Evolutionary conservation across 331 rosid species (phyloP).

Genomic region (Prunus yedoensis): DNA sequence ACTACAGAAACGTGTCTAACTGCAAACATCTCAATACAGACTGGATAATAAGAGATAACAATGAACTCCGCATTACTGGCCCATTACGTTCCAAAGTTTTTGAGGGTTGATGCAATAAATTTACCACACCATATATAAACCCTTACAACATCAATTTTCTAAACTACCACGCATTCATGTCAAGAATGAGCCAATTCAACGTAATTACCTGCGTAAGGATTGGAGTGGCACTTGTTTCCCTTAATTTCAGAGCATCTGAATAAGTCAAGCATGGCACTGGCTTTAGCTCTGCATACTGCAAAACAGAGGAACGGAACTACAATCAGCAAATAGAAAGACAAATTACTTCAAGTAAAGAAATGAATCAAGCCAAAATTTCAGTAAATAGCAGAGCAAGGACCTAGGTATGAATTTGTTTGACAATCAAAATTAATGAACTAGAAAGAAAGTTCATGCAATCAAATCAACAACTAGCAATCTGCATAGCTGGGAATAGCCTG

Average conservation of each 20-base stretch:
- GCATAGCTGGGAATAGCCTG: not conserved
- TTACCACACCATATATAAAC: not conserved
- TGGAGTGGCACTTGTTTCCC: constrained; percentile 77
- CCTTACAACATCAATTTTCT: not conserved
- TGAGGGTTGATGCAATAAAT: not conserved
- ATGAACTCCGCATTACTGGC: not conserved
- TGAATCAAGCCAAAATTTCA: not conserved
- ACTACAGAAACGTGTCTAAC: not conserved
- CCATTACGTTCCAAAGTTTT: not conserved
- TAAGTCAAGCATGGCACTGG: constrained; percentile 96
- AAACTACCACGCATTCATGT: not conserved
- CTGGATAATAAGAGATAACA: not conserved
- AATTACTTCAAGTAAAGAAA: not conserved
- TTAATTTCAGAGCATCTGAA: constrained; percentile 62
- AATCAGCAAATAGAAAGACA: constrained; percentile 3
- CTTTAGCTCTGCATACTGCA: constrained; percentile 96
- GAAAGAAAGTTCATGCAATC: not conserved
- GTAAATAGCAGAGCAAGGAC: not conserved
- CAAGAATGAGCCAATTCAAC: constrained; percentile 22
- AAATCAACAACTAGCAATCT: not conserved
- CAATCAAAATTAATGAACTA: not conserved
- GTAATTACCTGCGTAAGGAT: constrained; percentile 77
- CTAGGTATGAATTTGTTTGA: not conserved
- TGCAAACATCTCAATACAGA: not conserved
- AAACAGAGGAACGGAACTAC: constrained; percentile 15